These are phyloP conservation scores for Encephalitozoon hellem DNA, from an alignment of 371 early-diverging fungal species.

Conservation along the genomic window DNA sequence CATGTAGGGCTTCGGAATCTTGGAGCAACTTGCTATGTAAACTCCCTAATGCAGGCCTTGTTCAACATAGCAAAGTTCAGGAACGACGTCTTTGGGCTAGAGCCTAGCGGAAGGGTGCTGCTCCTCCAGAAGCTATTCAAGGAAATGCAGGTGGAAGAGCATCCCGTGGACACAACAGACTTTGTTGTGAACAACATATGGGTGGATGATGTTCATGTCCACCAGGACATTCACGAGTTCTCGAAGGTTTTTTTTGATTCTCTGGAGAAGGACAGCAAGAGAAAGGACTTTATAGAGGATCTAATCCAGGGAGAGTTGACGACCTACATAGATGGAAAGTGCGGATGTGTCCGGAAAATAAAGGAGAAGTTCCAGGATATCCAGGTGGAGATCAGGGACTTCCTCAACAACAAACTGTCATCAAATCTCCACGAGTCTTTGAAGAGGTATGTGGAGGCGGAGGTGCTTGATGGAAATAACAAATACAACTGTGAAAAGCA, in stretches of 20 bases:
- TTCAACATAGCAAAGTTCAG: conserved; percentile 86
- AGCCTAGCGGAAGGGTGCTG: conserved; percentile 21
- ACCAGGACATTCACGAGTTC: conserved; percentile 62
- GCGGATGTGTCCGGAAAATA: conserved; percentile 52
- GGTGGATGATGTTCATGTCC: conserved; percentile 48
- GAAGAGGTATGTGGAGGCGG: conserved; percentile 72
- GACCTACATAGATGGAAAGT: conserved; percentile 43
- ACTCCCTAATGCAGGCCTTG: conserved; percentile 87
- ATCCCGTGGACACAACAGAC: conserved; percentile 18
- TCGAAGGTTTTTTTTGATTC: conserved; percentile 58
- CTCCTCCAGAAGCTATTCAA: conserved; percentile 76
- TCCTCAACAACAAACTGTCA: conserved; percentile 20
- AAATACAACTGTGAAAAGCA: conserved; percentile 84
- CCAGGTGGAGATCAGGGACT: conserved; percentile 40
- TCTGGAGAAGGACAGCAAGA: conserved; percentile 55
- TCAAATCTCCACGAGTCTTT: conserved; percentile 75
- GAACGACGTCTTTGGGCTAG: conserved; percentile 60
- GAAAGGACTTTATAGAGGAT: conserved; percentile 47
- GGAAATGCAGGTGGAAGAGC: conserved; percentile 26
- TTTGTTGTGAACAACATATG: conserved; percentile 16
- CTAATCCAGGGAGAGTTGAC: conserved; percentile 47
- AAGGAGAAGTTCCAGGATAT: conserved; percentile 60
- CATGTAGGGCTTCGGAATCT: conserved; percentile 77
- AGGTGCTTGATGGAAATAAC: conserved; percentile 69
- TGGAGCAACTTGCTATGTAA: conserved; percentile 98